These are phyloP conservation scores for Entophlyctis luteolus DNA, from an alignment of 192 early-diverging fungal species.

Conservation along the genomic window DNA sequence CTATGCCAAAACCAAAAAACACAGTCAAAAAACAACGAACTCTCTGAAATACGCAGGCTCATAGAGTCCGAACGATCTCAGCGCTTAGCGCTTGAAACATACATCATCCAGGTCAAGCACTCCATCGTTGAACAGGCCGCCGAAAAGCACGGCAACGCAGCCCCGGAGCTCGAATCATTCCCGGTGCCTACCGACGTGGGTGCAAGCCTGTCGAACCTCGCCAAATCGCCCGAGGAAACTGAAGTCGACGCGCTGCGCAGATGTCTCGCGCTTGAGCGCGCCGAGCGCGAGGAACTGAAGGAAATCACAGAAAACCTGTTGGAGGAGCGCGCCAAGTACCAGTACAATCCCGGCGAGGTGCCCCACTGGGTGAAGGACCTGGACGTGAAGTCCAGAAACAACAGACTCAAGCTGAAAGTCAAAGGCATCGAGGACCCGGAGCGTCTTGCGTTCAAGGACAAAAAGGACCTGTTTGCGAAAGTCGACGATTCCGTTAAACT, in stretches of 20 bases:
- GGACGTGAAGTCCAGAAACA: constrained; percentile 27
- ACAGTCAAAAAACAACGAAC: constrained; percentile 4
- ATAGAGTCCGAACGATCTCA: constrained; percentile 33
- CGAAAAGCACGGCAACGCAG: background rate
- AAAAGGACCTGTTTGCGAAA: constrained; percentile 26
- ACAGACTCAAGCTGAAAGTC: constrained; percentile 28
- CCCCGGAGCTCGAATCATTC: constrained; percentile 19
- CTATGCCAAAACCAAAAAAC: no score
- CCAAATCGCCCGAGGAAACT: no score
- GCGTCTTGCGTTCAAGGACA: constrained; percentile 25
- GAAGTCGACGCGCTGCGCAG: constrained; percentile 3
- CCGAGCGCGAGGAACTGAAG: constrained; percentile 25
- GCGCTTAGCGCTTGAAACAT: constrained; percentile 27
- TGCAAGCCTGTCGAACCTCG: no score
- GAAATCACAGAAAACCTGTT: constrained; percentile 22
- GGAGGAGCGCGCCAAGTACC: constrained; percentile 19
- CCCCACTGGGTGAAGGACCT: constrained; percentile 27
- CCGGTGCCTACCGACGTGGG: constrained; percentile 3
- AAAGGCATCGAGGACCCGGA: constrained; percentile 26
- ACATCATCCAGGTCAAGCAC: constrained; percentile 33
- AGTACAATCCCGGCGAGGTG: background rate
- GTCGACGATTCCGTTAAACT: constrained; percentile 18
- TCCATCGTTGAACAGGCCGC: constrained; percentile 24
- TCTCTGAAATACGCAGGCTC: constrained; percentile 26
- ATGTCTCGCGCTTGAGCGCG: constrained; percentile 25